Percentiles rank a stretch among this genome's conserved stretches.
These are phyloP conservation scores for Kentomonas sorsogonicus DNA, from an alignment of 208 protist species.

Conservation along the genomic window DNA sequence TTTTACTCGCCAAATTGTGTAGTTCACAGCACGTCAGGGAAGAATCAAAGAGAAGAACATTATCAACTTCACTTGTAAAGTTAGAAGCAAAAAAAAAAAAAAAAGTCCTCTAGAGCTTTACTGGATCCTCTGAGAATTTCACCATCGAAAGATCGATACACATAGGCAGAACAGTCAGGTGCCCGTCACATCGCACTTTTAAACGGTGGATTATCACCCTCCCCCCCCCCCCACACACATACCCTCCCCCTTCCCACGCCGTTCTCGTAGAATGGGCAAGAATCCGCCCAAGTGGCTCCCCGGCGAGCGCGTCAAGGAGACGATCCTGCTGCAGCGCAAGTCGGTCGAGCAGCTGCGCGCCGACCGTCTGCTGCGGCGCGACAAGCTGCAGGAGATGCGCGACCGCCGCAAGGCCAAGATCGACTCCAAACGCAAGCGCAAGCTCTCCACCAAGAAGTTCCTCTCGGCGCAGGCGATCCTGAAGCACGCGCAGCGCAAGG, in stretches of 20 bases:
- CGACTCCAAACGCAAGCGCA: conserved; percentile 79
- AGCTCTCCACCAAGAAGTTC: conserved; percentile 83
- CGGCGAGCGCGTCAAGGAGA: conserved; percentile 89
- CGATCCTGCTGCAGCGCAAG: conserved; percentile 86
- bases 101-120: too few species aligned
- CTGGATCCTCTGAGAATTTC: too few species aligned
- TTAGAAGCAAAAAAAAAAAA: too few species aligned
- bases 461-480: conserved; percentile 80
- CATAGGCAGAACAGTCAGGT: too few species aligned
- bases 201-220: background rate
- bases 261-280: conserved; percentile 73
- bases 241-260: too few species aligned
- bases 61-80: too few species aligned
- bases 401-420: conserved; percentile 77
- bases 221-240: too few species aligned
- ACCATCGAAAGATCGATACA: too few species aligned
- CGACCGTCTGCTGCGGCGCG: conserved; percentile 72
- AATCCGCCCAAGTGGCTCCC: conserved; percentile 87
- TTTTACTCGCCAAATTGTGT: too few species aligned
- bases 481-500: conserved; percentile 75
- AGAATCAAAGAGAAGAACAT: too few species aligned
- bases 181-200: too few species aligned
- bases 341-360: conserved; percentile 85
- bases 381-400: conserved; percentile 77
- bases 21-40: too few species aligned